Evolutionary conservation across 1,139 yeast species (phyloP), one percentile per base, ranked within the genome.

Genomic region (Yarrowia galli): DNA sequence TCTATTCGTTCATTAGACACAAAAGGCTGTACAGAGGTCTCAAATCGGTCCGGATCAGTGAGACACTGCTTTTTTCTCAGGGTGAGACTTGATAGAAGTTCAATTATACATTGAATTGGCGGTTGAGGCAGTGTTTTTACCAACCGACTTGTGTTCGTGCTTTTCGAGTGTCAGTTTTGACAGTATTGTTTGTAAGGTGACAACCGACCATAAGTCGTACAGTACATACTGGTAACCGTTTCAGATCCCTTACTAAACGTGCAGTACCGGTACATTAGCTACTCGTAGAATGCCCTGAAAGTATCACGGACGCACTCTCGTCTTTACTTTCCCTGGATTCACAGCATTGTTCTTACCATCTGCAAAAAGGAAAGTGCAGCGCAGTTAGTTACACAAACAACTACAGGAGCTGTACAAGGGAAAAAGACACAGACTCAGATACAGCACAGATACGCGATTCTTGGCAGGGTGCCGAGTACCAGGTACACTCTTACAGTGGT

Each of bases 311-410:
- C 36, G 15, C 36, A 35, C 36, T 36, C 22, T 40, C 13, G 43
- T 16, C 18, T 40, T 20, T 18, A n/a, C 43, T 40, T 40, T 40
- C 13, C 10, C 20, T 12, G 4, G 12, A 40, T n/a, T n/a, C 13
- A 3, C 8, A 5, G n/a, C 40, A 9, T 15, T 36, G 2, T 36
- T 36, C 8, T 16, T n/a, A 36, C 40, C 15, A 36, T 40, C 20
- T 13, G 18, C 32, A 46, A 46, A 46, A 46, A 46, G 51, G 51
- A 46, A 46, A 25, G 51, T 46, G 51, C 51, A 46, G 18, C 28
- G 35, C 49, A 45, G 49, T 45, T 22, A 13, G 16, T n/a, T n/a
- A n/a, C 8, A 15, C n/a, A 23, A 9, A 23, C 28, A 43, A 15
- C 22, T 28, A 28, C 32, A n/a, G n/a, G n/a, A n/a, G n/a, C n/a